phyloP scores from a whole-genome alignment of 1,284 basidiomycete genomes.

The Farysia itapuensis region DNA sequence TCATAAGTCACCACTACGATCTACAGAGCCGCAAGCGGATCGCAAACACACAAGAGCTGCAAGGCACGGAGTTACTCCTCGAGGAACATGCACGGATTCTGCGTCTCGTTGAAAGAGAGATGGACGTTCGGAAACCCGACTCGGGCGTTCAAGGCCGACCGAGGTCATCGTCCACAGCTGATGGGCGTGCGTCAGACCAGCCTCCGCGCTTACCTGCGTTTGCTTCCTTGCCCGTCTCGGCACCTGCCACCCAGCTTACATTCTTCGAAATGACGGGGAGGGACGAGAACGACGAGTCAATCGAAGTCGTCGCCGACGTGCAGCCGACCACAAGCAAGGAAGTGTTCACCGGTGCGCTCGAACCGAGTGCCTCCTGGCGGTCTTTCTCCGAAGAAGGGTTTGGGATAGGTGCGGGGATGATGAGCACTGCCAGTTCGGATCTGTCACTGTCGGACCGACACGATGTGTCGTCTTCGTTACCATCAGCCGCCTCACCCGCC shows the following conservation, averaged over 20 bases:
- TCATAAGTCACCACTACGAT: too few relatives aligned
- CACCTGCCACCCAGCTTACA: not conserved
- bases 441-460: constrained; percentile 14
- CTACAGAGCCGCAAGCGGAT: too few relatives aligned
- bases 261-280: too few relatives aligned
- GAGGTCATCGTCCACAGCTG: constrained; percentile 15
- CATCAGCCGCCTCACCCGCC: too few relatives aligned
- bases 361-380: constrained; percentile 19
- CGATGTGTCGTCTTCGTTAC: not conserved
- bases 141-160: constrained; percentile 1
- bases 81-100: constrained; percentile 45
- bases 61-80: constrained; percentile 13
- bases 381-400: constrained; percentile 29
- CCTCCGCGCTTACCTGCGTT: too few relatives aligned
- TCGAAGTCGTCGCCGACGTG: constrained; percentile 9
- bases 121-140: not conserved
- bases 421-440: constrained; percentile 13
- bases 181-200: constrained; percentile 7
- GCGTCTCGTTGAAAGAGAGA: constrained; percentile 12
- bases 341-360: constrained; percentile 4
- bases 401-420: too few relatives aligned
- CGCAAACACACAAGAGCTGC: constrained; percentile 3
- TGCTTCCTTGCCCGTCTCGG: not conserved
- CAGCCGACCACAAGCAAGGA: not conserved
- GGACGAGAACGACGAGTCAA: too few relatives aligned